Evolutionary conservation across 2,329 filamentous ascomycete genomes (phyloP), one percentile per base, ranked within the genome.

Genomic region (Penicillium sp.): DNA sequence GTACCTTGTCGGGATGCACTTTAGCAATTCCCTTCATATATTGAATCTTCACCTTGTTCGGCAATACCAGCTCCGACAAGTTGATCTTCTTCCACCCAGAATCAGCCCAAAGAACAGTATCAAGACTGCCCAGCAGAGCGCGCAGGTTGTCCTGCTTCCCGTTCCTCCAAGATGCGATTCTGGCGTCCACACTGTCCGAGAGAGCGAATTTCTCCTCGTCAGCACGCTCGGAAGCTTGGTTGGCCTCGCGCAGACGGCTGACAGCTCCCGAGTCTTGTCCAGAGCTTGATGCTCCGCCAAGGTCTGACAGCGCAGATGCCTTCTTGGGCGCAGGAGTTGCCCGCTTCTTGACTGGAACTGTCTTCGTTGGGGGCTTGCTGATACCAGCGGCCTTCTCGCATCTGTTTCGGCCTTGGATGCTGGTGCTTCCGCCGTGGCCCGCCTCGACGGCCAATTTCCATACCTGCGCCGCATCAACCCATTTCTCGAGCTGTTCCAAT

Each of bases 21-120:
- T 96, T 97, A 10, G 87, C 90, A 80, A 99, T 97, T 5, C 92
- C 94, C 82, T 96, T 96, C 94, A 99, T 97, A 70, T 99, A 99
- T 54, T 89, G 80, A 58, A 99, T 87, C 82, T 99, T 99, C 70
- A 97, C 94, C 79, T 92, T 96, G 62, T 89, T 91, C 30, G 91
- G 86, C 81, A 96, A 82, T 46, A 99, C 88, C 62, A 99, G 73
- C 75, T 99, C 94, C 58, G 92, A 87, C 84, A 99, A 84, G 28
- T 90, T 91, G 50, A 97, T 87, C 77, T 95, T 96, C 78, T 96
- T 96, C 94, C 94, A 99, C 4, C 90, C 91, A 56, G 90, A 90
- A 38, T 86, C 87, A 57, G 90, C 86, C 94, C 94, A 99, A 25
- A 99, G 79, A 25, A 99, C 91, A 35, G 80, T 82, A 66, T 99